Conservation (phyloP, 768 basidiomycete species). For the Glaciozyma martinii region DNA sequence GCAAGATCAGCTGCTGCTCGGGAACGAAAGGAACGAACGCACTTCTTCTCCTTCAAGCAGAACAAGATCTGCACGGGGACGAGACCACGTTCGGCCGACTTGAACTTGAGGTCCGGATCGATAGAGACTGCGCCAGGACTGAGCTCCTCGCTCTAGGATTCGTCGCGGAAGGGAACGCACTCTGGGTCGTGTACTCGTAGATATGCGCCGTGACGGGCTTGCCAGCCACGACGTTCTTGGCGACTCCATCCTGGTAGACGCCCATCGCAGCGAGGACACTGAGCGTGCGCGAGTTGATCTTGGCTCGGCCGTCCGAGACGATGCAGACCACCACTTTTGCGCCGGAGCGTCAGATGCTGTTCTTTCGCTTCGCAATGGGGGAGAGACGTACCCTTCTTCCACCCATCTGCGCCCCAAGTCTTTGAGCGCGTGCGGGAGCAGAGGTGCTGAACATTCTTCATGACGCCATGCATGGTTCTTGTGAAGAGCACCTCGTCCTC, state of each 20-base stretch:
- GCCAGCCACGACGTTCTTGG: conserved; percentile 54
- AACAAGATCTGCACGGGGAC: conserved; percentile 70
- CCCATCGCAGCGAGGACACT: conserved; percentile 89
- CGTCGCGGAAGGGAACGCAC: conserved; percentile 43
- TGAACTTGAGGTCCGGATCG: conserved; percentile 68
- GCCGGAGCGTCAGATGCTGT: conserved; percentile 64
- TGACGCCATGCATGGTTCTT: conserved; percentile 89
- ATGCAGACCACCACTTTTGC: conserved; percentile 39
- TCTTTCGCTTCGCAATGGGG: conserved; percentile 74
- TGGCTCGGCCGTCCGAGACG: conserved; percentile 41
- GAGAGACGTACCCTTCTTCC: conserved; percentile 71
- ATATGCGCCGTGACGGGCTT: conserved; percentile 80
- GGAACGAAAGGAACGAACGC: neutral
- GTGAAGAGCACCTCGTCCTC: conserved; percentile 67
- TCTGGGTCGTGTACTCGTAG: conserved; percentile 80
- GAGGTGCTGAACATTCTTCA: conserved; percentile 84
- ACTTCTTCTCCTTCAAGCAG: conserved; percentile 23
- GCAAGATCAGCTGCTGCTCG: neutral
- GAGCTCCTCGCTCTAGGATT: too few species aligned
- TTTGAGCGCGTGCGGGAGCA: conserved; percentile 76
- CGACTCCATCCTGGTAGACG: conserved; percentile 86
- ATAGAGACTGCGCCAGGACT: conserved; percentile 56
- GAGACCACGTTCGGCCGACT: conserved; percentile 65
- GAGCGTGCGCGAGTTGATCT: conserved; percentile 49
- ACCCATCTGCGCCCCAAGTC: conserved; percentile 95